Percentiles rank a stretch among this genome's conserved stretches.
Conservation (phyloP, 225 moss, liverwort and hornwort genomes). For the Antitrichia curtipendula region DNA sequence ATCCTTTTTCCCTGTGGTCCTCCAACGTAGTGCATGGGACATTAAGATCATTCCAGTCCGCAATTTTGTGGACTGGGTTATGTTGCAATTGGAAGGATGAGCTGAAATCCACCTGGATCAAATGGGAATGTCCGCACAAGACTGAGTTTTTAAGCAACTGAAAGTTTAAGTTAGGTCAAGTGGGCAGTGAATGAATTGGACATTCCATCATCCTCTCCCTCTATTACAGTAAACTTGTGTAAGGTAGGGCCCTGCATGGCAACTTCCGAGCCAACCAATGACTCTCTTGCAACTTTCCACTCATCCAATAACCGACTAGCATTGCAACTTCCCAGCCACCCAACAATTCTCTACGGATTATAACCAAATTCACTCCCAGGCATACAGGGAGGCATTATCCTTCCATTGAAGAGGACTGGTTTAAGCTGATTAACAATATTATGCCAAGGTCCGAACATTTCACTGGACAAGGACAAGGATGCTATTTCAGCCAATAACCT, state of each 20-base stretch:
- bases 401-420: no score
- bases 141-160: background rate
- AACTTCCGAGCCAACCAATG: no score
- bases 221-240: background rate
- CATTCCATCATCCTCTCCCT: background rate
- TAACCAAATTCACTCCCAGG: no score
- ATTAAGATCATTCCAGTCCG: background rate
- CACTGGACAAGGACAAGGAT: background rate
- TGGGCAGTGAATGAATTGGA: background rate
- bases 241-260: no score
- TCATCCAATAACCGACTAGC: no score
- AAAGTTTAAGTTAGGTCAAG: background rate
- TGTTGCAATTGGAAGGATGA: background rate
- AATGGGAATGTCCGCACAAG: background rate
- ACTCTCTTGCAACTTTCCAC: no score
- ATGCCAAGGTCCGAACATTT: background rate
- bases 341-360: no score
- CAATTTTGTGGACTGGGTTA: background rate
- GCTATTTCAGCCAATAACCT: background rate
- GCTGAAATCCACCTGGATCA: no score
- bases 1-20: no score
- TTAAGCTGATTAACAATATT: no score
- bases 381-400: no score
- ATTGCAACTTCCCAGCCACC: no score
- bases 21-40: background rate